Evolutionary conservation across 371 early-diverging fungal species (phyloP).

Genomic region (Zychaea mexicana): DNA sequence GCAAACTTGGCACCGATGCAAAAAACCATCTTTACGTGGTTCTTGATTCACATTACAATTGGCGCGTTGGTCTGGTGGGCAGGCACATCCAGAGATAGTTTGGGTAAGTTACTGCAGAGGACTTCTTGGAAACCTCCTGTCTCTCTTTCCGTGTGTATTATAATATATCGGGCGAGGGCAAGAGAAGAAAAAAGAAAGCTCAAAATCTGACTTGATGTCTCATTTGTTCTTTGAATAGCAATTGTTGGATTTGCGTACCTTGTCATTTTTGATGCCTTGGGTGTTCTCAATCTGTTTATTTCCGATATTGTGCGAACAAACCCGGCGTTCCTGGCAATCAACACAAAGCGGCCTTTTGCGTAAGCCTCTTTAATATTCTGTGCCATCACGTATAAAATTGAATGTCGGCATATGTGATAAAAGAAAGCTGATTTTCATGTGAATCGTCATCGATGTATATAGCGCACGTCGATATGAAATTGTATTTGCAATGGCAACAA

Average conservation of each 20-base stretch:
- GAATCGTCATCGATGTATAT: background rate
- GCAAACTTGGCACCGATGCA: slow-evolving; percentile 51
- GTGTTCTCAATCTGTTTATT: slow-evolving; percentile 57
- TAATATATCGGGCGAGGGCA: no score
- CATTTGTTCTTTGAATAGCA: slow-evolving; percentile 35
- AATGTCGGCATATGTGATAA: background rate
- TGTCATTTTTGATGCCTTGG: slow-evolving; percentile 67
- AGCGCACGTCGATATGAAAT: slow-evolving; percentile 64
- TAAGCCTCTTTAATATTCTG: slow-evolving; percentile 22
- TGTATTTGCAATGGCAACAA: slow-evolving; percentile 60
- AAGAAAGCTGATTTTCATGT: background rate
- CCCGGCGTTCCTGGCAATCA: slow-evolving; percentile 44
- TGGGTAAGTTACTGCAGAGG: slow-evolving; percentile 57
- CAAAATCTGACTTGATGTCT: no score
- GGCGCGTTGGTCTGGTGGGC: slow-evolving; percentile 55
- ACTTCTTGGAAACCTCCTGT: no score
- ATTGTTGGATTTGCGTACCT: slow-evolving; percentile 58
- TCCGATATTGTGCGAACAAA: slow-evolving; percentile 56
- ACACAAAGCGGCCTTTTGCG: slow-evolving; percentile 65
- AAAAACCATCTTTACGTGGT: slow-evolving; percentile 67
- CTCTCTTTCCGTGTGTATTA: no score
- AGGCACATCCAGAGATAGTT: slow-evolving; percentile 51
- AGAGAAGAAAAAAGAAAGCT: no score
- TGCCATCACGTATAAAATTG: background rate
- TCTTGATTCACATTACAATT: slow-evolving; percentile 44